Evolutionary conservation across 1,284 basidiomycete species (phyloP).

Genomic region (Anthracocystis setariae): DNA sequence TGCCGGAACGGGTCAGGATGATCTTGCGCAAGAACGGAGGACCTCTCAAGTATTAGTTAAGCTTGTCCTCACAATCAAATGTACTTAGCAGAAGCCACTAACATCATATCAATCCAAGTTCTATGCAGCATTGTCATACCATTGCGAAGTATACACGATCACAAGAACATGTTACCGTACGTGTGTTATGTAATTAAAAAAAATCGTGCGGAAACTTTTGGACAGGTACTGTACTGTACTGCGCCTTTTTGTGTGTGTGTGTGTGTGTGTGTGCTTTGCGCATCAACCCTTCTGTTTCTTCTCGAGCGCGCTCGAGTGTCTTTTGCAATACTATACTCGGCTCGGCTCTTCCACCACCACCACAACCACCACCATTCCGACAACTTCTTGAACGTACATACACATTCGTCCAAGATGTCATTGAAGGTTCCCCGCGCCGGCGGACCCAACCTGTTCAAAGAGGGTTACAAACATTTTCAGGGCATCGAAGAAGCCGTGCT

Average conservation of each 20-base stretch:
- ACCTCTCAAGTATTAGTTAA: too few species aligned
- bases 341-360: background rate
- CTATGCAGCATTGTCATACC: too few species aligned
- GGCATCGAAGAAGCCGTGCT: conserved; percentile 86
- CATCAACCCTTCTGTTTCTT: conserved; percentile 15
- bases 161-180: too few species aligned
- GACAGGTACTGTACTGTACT: too few species aligned
- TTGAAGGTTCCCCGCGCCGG: conserved; percentile 92
- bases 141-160: too few species aligned
- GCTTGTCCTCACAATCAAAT: too few species aligned
- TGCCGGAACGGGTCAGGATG: too few species aligned
- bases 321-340: conserved; percentile 5
- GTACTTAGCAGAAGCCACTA: too few species aligned
- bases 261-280: conserved; percentile 6
- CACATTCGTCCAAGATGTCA: conserved; percentile 74
- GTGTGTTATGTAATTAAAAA: too few species aligned
- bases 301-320: conserved; percentile 4
- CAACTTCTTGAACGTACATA: background rate
- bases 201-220: too few species aligned
- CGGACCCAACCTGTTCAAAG: conserved; percentile 89
- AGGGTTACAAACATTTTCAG: conserved; percentile 76
- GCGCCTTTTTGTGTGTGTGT: conserved; percentile 7
- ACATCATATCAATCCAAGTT: too few species aligned
- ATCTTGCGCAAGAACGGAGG: too few species aligned
- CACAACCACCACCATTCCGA: conserved; percentile 2